Evolutionary conservation across 306 rosid genomes (phyloP).

Genomic region (Gynostemma pentaphyllum): DNA sequence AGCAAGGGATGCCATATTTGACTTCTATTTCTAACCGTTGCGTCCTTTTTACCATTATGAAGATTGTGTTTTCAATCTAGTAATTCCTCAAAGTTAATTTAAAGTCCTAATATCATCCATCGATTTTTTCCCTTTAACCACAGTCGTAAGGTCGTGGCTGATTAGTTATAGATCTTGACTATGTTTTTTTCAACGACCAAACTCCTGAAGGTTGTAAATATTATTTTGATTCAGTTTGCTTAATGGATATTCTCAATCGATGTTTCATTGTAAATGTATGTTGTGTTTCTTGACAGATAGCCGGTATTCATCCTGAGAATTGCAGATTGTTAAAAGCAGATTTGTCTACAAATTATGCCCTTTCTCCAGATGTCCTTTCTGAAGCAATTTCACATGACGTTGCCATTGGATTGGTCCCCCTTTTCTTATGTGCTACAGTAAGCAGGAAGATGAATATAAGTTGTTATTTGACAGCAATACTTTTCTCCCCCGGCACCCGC

Average conservation of each 20-base stretch:
- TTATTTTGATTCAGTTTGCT: constrained; percentile 2
- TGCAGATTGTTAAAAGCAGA: constrained; percentile 65
- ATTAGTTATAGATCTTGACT: not conserved
- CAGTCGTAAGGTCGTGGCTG: not conserved
- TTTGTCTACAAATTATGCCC: constrained; percentile 58
- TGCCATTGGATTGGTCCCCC: constrained; percentile 56
- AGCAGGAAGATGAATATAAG: constrained; percentile 17
- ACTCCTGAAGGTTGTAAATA: not conserved
- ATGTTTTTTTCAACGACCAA: not conserved
- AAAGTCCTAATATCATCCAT: not conserved
- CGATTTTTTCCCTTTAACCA: not conserved
- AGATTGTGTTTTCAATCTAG: not conserved
- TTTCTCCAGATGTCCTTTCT: constrained; percentile 51
- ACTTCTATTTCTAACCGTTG: not conserved
- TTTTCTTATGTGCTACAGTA: constrained; percentile 91
- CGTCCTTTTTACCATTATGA: not conserved
- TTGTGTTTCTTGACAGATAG: constrained; percentile 42
- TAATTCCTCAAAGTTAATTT: not conserved
- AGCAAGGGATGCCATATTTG: not conserved
- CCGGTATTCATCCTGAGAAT: constrained; percentile 68
- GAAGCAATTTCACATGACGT: constrained; percentile 61
- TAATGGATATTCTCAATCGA: not conserved
- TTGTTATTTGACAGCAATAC: not conserved
- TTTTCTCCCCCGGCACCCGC: not conserved
- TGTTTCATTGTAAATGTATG: not conserved